Evolutionary conservation across 108 stramenopile genomes (phyloP).

Genomic region (Skeletonema marinoi): DNA sequence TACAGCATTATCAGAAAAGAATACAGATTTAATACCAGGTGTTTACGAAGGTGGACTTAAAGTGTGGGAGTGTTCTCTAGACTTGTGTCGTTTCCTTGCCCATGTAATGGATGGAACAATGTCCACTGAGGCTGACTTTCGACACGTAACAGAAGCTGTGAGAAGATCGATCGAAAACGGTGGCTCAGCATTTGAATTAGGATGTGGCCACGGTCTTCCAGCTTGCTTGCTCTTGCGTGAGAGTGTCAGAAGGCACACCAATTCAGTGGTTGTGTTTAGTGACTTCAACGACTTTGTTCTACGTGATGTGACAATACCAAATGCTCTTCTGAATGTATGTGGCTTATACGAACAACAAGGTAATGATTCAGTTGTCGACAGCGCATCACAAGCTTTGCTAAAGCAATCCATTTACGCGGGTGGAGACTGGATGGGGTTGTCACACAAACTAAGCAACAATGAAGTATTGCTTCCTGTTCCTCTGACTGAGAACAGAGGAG

Average conservation of each 20-base stretch:
- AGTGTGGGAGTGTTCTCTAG: slow-evolving; percentile 86
- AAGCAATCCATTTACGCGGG: slow-evolving; percentile 53
- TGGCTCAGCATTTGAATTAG: slow-evolving; percentile 64
- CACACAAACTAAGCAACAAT: slow-evolving; percentile 39
- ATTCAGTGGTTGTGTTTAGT: slow-evolving; percentile 48
- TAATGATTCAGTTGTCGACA: slow-evolving; percentile 3
- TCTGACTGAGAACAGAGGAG: background rate
- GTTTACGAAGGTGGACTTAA: slow-evolving; percentile 86
- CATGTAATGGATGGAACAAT: slow-evolving; percentile 4
- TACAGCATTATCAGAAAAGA: slow-evolving; percentile 5
- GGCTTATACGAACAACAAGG: slow-evolving; percentile 1
- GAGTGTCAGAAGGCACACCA: slow-evolving; percentile 8
- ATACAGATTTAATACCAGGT: slow-evolving; percentile 70
- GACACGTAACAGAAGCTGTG: slow-evolving; percentile 17
- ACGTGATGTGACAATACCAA: slow-evolving; percentile 61
- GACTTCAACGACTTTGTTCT: slow-evolving; percentile 74
- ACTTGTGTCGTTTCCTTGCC: slow-evolving; percentile 70
- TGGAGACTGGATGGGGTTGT: slow-evolving; percentile 75
- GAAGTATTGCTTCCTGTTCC: background rate
- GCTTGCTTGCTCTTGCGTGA: slow-evolving; percentile 60
- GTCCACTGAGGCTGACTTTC: background rate
- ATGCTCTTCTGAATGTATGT: slow-evolving; percentile 52
- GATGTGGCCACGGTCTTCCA: slow-evolving; percentile 83
- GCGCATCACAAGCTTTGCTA: slow-evolving; percentile 5
- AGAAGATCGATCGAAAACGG: slow-evolving; percentile 11